Conservation (phyloP, 148 eudicot genomes). For the Rhododendron griersonianum region DNA sequence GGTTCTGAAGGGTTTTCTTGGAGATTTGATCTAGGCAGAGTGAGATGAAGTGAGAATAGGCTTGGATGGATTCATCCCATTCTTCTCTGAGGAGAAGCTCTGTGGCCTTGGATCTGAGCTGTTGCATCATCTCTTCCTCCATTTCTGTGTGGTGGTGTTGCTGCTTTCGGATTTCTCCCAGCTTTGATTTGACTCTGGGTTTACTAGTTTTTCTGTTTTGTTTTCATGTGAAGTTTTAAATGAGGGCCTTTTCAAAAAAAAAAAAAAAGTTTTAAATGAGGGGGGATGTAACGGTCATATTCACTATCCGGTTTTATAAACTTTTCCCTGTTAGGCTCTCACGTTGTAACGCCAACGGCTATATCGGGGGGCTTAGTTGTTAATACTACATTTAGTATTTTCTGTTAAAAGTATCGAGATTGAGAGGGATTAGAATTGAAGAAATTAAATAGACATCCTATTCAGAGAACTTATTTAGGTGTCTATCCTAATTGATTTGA, state of each 20-base stretch:
- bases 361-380: not conserved
- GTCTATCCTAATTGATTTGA: too few species aligned
- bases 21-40: slow-evolving; percentile 43
- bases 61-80: slow-evolving; percentile 49
- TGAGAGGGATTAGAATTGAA: too few species aligned
- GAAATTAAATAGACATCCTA: too few species aligned
- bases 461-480: too few species aligned
- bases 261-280: slow-evolving; percentile 25
- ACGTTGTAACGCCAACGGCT: slow-evolving; percentile 5
- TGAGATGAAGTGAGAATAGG: slow-evolving; percentile 58
- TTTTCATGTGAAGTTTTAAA: slow-evolving; percentile 22
- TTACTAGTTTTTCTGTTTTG: not conserved
- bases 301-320: too few species aligned
- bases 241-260: too few species aligned
- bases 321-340: not conserved
- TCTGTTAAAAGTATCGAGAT: too few species aligned
- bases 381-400: not conserved
- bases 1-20: slow-evolving; percentile 19
- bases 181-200: not conserved
- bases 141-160: slow-evolving; percentile 12
- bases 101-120: slow-evolving; percentile 78
- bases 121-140: slow-evolving; percentile 59
- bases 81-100: slow-evolving; percentile 78
- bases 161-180: not conserved
- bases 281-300: slow-evolving; percentile 45